Percentiles rank a stretch among this genome's conserved stretches.
Evolutionary conservation across 495 filamentous ascomycete genomes (phyloP).

Genomic region (Amorphotheca resinae): DNA sequence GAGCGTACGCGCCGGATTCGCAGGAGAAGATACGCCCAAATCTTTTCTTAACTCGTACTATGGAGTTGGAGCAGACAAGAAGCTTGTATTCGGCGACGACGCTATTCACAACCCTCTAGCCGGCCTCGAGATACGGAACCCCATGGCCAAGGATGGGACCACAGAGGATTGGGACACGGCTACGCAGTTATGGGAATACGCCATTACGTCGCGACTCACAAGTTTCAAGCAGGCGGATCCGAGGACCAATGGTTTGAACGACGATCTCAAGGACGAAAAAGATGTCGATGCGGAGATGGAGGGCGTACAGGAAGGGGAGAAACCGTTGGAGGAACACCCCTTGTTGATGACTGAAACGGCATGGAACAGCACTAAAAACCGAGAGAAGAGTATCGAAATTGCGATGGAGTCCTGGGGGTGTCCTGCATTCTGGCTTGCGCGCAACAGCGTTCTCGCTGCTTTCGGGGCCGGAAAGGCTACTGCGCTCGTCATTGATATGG

Average conservation of each 20-base stretch:
- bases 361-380: constrained; percentile 77
- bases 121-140: constrained; percentile 72
- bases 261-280: constrained; percentile 43
- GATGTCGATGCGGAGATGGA: constrained; percentile 57
- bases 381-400: constrained; percentile 87
- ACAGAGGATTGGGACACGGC: constrained; percentile 97
- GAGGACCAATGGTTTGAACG: constrained; percentile 61
- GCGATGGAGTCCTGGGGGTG: constrained; percentile 92
- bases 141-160: constrained; percentile 76
- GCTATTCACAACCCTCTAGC: constrained; percentile 63
- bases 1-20: constrained; percentile 85
- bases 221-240: constrained; percentile 49
- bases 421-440: constrained; percentile 82
- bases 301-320: constrained; percentile 53
- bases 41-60: constrained; percentile 80
- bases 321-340: constrained; percentile 75
- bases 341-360: constrained; percentile 88
- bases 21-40: constrained; percentile 95
- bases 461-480: constrained; percentile 89
- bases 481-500: constrained; percentile 82
- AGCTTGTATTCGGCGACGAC: constrained; percentile 74
- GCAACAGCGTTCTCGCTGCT: constrained; percentile 42
- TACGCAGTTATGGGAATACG: constrained; percentile 79
- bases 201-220: constrained; percentile 66
- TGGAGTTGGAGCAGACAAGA: constrained; percentile 35